Percentiles rank a stretch among this genome's conserved stretches.
Evolutionary conservation across 192 early-diverging fungal species (phyloP).

Genomic region (Diversispora epigaea): DNA sequence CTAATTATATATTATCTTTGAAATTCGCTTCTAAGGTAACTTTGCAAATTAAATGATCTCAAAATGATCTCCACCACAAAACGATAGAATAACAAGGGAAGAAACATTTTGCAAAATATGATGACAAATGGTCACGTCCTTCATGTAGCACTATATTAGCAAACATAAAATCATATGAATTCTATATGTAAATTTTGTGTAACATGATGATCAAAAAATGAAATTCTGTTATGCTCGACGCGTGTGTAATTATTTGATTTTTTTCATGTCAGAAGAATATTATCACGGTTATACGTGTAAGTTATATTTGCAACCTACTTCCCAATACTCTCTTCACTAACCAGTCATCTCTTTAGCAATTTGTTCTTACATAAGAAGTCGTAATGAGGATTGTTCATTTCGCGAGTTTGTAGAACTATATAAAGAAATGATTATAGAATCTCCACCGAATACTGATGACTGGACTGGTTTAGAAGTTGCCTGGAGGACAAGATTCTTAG

Average conservation of each 20-base stretch:
- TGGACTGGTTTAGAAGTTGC: conserved; percentile 10
- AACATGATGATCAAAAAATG: no score
- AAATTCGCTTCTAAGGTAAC: no score
- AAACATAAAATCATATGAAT: no score
- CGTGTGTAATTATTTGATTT: neutral
- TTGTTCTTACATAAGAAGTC: conserved; percentile 16
- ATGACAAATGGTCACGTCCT: no score
- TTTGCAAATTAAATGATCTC: no score
- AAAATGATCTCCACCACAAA: no score
- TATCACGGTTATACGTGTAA: conserved; percentile 15
- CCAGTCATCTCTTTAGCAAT: conserved; percentile 11
- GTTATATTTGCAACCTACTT: neutral
- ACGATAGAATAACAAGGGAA: no score
- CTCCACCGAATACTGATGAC: neutral
- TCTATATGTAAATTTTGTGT: no score
- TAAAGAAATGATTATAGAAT: neutral
- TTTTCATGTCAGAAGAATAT: neutral
- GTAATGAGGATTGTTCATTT: conserved; percentile 8
- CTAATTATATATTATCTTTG: no score
- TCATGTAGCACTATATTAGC: no score
- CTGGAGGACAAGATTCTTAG: conserved; percentile 12
- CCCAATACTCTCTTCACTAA: conserved; percentile 9
- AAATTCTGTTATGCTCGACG: no score
- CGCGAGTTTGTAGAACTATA: conserved; percentile 10
- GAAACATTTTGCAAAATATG: no score